These are phyloP conservation scores for Yarrowia alimentaria DNA, from an alignment of 805 yeast species.

Conservation along the genomic window DNA sequence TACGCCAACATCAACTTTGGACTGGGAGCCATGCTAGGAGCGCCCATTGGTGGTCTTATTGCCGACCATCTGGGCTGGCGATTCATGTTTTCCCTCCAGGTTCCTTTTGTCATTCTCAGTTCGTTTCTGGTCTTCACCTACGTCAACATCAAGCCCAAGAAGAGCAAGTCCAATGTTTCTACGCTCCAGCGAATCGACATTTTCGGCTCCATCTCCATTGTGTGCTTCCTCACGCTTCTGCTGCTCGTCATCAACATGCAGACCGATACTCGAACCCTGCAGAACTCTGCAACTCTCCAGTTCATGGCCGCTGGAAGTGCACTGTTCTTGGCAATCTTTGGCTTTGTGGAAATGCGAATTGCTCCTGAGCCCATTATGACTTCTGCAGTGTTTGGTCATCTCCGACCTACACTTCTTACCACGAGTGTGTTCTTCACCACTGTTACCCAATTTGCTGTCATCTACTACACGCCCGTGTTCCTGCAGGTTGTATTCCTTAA, in stretches of 20 bases:
- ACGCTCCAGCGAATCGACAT: constrained; percentile 49
- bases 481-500: constrained; percentile 17
- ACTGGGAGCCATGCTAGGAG: constrained; percentile 75
- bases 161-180: constrained; percentile 36
- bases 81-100: constrained; percentile 44
- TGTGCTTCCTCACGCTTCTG: constrained; percentile 47
- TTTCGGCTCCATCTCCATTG: constrained; percentile 47
- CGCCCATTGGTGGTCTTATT: constrained; percentile 54
- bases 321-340: constrained; percentile 39
- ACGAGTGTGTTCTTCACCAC: constrained; percentile 14
- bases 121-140: constrained; percentile 36
- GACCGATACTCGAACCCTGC: constrained; percentile 51
- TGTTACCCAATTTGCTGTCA: constrained; percentile 7
- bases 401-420: constrained; percentile 2
- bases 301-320: constrained; percentile 47
- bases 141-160: constrained; percentile 41
- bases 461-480: constrained; percentile 21
- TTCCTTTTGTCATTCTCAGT: constrained; percentile 44
- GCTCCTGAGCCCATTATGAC: constrained; percentile 50
- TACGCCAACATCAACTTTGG: constrained; percentile 73
- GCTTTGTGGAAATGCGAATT: constrained; percentile 34
- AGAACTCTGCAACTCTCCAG: constrained; percentile 46
- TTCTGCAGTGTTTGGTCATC: constrained; percentile 42
- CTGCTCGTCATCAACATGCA: constrained; percentile 55
- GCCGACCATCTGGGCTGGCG: constrained; percentile 64